Evolutionary conservation across 176 grass and related monocot species (phyloP), one percentile per base, ranked within the genome.

Genomic region (Lolium multiflorum): DNA sequence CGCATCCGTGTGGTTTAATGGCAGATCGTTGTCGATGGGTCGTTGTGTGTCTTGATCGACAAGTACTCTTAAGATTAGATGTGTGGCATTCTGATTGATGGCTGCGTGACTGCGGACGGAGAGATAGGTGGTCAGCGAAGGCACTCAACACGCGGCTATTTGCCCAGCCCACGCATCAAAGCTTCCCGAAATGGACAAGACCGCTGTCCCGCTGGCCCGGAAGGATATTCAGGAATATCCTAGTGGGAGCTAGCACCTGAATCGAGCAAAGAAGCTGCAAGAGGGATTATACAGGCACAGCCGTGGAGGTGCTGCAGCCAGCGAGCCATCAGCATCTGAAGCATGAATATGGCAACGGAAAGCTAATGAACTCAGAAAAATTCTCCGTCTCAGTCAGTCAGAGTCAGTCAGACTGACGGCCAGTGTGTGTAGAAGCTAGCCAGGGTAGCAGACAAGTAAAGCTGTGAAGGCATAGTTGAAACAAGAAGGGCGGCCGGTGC

Each of bases 71-170:
- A n/a, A n/a, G n/a, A n/a, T n/a, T n/a, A n/a, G n/a, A n/a, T n/a
- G n/a, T n/a, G n/a, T n/a, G n/a, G n/a, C n/a, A n/a, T n/a, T n/a
- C n/a, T n/a, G n/a, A n/a, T 7, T 58, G 69, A 68, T 76, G 18
- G 21, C 18, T 13, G 57, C 26, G 15, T 62, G 7, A 39, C 26
- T 55, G 66, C 22, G 25, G 63, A n/a, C 7, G 7, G 74, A 17
- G 18, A 26, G 54, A 16, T 57, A 82, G 39, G 71, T 82, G 71
- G 60, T 82, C 16, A 82, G 71, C 5, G 0, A 82, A 77, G 78
- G 54, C 88, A 86, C 88, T 86, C 83, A 71, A 90, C 63, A 5
- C 15, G 0, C 49, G 43, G 20, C 26, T 38, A 83, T 48, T 83
- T 7, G 80, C 26, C 6, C 6, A 51, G 25, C 0, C 5, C 9